Conservation (phyloP, 352 stramenopile genomes). For the Globisporangium megalacanthum region DNA sequence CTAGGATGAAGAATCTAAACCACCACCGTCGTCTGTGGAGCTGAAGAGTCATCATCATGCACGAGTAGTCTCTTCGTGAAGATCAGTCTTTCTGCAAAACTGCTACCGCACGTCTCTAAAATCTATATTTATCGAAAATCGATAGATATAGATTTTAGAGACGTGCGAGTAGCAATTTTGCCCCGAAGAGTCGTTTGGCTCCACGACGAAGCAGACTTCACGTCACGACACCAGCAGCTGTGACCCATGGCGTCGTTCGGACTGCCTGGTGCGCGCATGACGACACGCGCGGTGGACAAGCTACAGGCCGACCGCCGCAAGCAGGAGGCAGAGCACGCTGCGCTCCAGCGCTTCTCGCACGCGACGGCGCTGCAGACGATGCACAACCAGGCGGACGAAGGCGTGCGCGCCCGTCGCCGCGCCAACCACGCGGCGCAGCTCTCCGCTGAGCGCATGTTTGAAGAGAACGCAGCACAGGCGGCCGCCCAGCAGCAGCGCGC, state of each 20-base stretch:
- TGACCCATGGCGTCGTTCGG: not conserved
- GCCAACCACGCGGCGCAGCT: slow-evolving; percentile 59
- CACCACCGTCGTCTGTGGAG: too few species aligned
- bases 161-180: too few species aligned
- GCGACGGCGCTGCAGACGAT: slow-evolving; percentile 54
- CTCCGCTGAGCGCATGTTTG: slow-evolving; percentile 63
- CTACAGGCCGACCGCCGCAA: slow-evolving; percentile 50
- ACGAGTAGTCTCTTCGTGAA: slow-evolving; percentile 1
- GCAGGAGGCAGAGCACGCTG: slow-evolving; percentile 51
- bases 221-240: too few species aligned
- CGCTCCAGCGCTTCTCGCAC: slow-evolving; percentile 46
- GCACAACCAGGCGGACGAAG: slow-evolving; percentile 62
- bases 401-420: slow-evolving; percentile 35
- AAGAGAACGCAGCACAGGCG: slow-evolving; percentile 32
- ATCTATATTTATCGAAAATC: too few species aligned
- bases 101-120: too few species aligned
- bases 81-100: too few species aligned
- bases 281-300: slow-evolving; percentile 56
- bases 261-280: slow-evolving; percentile 36
- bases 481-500: slow-evolving; percentile 18
- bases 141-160: too few species aligned
- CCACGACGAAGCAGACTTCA: too few species aligned
- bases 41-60: too few species aligned
- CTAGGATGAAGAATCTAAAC: too few species aligned
- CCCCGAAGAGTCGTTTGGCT: too few species aligned